phyloP scores from a whole-genome alignment of 495 filamentous ascomycete species.

The Aspergillus asperescens region DNA sequence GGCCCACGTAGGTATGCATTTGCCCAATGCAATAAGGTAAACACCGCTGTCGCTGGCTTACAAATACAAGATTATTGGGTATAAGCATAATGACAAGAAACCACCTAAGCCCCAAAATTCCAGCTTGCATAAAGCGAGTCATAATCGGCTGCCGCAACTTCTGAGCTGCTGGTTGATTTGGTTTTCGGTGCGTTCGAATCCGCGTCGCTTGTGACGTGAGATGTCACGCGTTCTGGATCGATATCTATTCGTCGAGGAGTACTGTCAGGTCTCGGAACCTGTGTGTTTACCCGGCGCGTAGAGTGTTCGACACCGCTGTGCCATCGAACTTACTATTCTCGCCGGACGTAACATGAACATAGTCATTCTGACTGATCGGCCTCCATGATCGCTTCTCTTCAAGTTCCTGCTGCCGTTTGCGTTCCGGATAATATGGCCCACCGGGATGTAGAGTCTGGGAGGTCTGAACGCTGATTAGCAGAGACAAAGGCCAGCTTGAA shows the following conservation, averaged over 20 bases:
- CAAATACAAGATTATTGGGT: conserved; percentile 6
- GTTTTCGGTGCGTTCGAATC: not conserved
- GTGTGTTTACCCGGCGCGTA: not conserved
- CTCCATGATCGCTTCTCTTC: conserved; percentile 4
- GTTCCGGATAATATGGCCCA: conserved; percentile 43
- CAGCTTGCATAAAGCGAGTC: conserved; percentile 14
- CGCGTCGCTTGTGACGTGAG: not conserved
- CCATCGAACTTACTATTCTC: conserved; percentile 16
- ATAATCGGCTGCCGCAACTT: not conserved
- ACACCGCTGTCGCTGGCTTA: not conserved
- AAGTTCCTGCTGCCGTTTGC: conserved; percentile 15
- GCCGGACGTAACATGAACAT: conserved; percentile 8
- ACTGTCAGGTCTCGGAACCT: conserved; percentile 7
- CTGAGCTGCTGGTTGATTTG: not conserved
- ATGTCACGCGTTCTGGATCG: not conserved
- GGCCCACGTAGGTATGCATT: not conserved
- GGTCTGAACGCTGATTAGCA: conserved; percentile 37
- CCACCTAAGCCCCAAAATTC: conserved; percentile 14
- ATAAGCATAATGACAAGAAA: conserved; percentile 7
- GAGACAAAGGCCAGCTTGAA: conserved; percentile 28
- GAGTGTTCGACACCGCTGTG: not conserved
- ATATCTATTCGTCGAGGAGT: conserved; percentile 6
- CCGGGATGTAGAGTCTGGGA: conserved; percentile 49
- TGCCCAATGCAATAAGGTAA: not conserved
- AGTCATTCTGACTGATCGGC: not conserved